phyloP scores from a whole-genome alignment of 805 yeast genomes.

The Priceomyces melissophilus region DNA sequence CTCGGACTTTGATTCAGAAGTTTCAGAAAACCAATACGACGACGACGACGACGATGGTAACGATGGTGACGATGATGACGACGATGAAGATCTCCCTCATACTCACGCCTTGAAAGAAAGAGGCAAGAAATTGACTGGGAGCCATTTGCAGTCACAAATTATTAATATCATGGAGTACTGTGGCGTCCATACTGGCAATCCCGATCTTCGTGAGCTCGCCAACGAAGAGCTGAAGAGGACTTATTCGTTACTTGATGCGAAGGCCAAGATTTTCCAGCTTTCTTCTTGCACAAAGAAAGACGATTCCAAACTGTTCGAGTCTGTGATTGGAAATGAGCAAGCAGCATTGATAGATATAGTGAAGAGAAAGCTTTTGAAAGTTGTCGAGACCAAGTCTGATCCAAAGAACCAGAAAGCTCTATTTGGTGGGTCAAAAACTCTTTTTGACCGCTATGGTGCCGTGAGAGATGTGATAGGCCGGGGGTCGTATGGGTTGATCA shows the following conservation, averaged over 20 bases:
- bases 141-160: slow-evolving; percentile 19
- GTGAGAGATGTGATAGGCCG: slow-evolving; percentile 34
- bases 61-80: slow-evolving; percentile 17
- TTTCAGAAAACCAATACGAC: slow-evolving; percentile 19
- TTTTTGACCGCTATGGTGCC: slow-evolving; percentile 32
- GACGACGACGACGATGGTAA: not conserved
- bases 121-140: slow-evolving; percentile 9
- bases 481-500: slow-evolving; percentile 38
- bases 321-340: slow-evolving; percentile 30
- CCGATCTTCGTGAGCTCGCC: slow-evolving; percentile 18
- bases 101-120: slow-evolving; percentile 21
- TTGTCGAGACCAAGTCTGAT: slow-evolving; percentile 10
- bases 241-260: slow-evolving; percentile 23
- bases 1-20: slow-evolving; percentile 7
- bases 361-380: slow-evolving; percentile 13
- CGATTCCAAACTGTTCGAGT: slow-evolving; percentile 16
- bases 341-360: slow-evolving; percentile 20
- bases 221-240: slow-evolving; percentile 34
- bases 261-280: slow-evolving; percentile 22
- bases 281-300: slow-evolving; percentile 15
- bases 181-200: slow-evolving; percentile 19
- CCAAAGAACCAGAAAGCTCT: slow-evolving; percentile 8
- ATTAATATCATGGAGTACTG: slow-evolving; percentile 34
- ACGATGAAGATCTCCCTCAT: slow-evolving; percentile 12
- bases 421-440: slow-evolving; percentile 18